These are phyloP conservation scores for Diaporthe helianthi DNA, from an alignment of 2,329 filamentous ascomycete species.

Conservation along the genomic window DNA sequence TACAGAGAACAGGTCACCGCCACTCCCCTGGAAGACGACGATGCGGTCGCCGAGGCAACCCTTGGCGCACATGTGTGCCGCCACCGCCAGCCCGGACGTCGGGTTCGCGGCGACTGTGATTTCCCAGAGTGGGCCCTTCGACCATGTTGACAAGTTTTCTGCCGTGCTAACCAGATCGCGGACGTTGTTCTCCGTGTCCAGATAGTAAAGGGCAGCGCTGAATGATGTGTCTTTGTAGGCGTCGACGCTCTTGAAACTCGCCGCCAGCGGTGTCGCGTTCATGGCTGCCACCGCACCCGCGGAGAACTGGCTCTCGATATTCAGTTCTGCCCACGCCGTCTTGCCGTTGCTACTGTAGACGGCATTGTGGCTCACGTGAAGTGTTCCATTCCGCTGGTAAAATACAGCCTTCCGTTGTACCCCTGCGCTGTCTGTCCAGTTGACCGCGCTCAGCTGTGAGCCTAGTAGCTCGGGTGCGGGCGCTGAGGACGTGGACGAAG, in stretches of 20 bases:
- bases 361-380: neutral
- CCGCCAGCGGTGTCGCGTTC: neutral
- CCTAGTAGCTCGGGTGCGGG: neutral
- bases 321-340: neutral
- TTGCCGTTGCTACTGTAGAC: neutral
- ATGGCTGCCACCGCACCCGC: neutral
- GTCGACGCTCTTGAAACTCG: neutral
- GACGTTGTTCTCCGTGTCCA: neutral
- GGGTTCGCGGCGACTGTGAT: neutral
- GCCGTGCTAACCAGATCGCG: neutral
- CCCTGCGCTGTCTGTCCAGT: constrained; percentile 7
- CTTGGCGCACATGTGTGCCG: neutral
- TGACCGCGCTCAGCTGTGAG: constrained; percentile 3
- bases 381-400: neutral
- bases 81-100: neutral
- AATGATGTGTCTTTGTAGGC: neutral
- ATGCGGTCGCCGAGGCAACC: neutral
- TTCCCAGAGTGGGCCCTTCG: neutral
- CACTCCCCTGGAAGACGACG: neutral
- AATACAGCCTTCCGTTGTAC: neutral
- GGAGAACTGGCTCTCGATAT: neutral
- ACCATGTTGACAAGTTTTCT: neutral
- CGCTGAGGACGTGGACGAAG: neutral
- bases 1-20: neutral
- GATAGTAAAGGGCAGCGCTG: neutral